Conservation (phyloP, 371 early-diverging fungal species). For the Mucor piriformis region DNA sequence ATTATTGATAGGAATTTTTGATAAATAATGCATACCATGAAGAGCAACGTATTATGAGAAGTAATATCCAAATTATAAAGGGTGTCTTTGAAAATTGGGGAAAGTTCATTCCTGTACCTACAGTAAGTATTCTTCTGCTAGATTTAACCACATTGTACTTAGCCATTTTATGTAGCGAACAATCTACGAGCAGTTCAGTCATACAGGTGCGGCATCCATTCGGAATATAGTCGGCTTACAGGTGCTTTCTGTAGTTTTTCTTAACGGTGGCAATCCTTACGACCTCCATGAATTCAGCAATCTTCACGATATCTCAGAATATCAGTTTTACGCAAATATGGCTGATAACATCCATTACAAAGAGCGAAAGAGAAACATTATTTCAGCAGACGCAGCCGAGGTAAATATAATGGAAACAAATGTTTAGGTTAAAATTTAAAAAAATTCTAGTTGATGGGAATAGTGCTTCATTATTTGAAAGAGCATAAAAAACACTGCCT, state of each 20-base stretch:
- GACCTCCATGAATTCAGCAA: slow-evolving; percentile 43
- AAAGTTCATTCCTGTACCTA: slow-evolving; percentile 56
- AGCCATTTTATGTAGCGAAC: slow-evolving; percentile 30
- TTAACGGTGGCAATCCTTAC: slow-evolving; percentile 54
- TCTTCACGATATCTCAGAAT: slow-evolving; percentile 46
- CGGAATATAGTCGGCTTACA: slow-evolving; percentile 57
- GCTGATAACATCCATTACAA: slow-evolving; percentile 43
- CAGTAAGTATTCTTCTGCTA: slow-evolving; percentile 43
- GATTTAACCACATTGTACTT: neutral
- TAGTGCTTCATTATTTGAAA: slow-evolving; percentile 42
- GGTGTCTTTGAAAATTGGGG: slow-evolving; percentile 66
- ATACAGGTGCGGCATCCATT: slow-evolving; percentile 24
- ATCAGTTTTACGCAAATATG: slow-evolving; percentile 43
- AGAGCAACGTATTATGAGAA: slow-evolving; percentile 40
- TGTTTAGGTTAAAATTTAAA: neutral
- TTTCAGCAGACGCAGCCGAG: slow-evolving; percentile 59
- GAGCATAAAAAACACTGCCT: neutral
- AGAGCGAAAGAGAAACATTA: slow-evolving; percentile 22
- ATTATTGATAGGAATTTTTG: slow-evolving; percentile 46
- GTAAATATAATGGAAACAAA: slow-evolving; percentile 20
- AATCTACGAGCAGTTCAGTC: slow-evolving; percentile 46
- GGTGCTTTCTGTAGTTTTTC: slow-evolving; percentile 52
- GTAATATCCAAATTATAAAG: slow-evolving; percentile 61
- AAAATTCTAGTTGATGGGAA: slow-evolving; percentile 39
- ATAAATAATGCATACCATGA: slow-evolving; percentile 54